Percentiles rank a stretch among this genome's conserved stretches.
phyloP scores from a whole-genome alignment of 2,329 filamentous ascomycete genomes.

The Chaetothyriales sp. region DNA sequence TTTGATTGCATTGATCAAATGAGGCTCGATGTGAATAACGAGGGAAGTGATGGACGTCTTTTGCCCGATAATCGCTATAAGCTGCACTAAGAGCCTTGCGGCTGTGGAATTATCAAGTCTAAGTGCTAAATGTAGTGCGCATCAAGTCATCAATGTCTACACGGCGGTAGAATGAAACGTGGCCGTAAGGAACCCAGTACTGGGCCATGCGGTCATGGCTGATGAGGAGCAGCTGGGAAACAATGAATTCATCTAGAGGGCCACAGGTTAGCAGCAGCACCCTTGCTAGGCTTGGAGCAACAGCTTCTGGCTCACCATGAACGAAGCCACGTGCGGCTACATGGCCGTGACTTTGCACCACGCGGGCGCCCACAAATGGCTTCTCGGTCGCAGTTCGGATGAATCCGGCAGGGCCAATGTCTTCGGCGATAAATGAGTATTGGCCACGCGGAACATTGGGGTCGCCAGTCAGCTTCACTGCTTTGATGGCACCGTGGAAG shows the following conservation, averaged over 20 bases:
- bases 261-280: not conserved
- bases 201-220: slow-evolving; percentile 65
- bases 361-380: slow-evolving; percentile 56
- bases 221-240: slow-evolving; percentile 62
- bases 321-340: slow-evolving; percentile 59
- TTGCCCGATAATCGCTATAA: not conserved
- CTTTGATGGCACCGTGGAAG: slow-evolving; percentile 52
- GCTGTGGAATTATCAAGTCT: not conserved
- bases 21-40: not conserved
- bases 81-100: not conserved
- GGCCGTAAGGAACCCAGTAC: slow-evolving; percentile 52
- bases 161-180: slow-evolving; percentile 31
- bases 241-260: slow-evolving; percentile 54
- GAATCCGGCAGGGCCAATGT: slow-evolving; percentile 54
- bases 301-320: slow-evolving; percentile 41
- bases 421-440: slow-evolving; percentile 63
- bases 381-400: slow-evolving; percentile 49
- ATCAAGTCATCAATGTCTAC: slow-evolving; percentile 28
- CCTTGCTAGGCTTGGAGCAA: not conserved
- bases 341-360: slow-evolving; percentile 62
- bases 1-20: not conserved
- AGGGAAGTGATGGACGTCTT: not conserved
- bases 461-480: slow-evolving; percentile 84
- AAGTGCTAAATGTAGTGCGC: slow-evolving; percentile 8
- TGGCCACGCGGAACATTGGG: slow-evolving; percentile 78